Evolutionary conservation across 2,329 filamentous ascomycete species (phyloP).

Genomic region (Pestalotiopsis sp.): DNA sequence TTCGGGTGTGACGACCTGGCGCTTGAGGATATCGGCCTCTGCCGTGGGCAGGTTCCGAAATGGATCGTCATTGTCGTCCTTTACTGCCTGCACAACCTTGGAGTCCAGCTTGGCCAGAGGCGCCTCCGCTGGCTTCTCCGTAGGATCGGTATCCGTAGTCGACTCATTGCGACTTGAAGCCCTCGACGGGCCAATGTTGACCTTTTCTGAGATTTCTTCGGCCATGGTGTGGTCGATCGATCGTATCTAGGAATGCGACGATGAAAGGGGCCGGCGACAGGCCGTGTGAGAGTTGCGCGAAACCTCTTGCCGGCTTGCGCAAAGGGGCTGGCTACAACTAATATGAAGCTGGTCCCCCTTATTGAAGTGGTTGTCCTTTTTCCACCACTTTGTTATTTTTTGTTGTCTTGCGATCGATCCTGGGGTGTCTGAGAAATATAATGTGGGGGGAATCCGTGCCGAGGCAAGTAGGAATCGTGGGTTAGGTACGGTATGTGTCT

Average conservation of each 20-base stretch:
- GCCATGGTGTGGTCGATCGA: neutral
- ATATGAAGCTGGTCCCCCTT: neutral
- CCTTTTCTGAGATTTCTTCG: constrained; percentile 31
- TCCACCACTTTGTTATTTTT: neutral
- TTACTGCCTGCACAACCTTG: constrained; percentile 36
- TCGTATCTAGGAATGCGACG: neutral
- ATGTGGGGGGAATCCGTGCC: too few species aligned
- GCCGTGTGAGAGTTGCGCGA: neutral
- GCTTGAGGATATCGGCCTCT: constrained; percentile 69
- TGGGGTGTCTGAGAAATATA: too few species aligned
- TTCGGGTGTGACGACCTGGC: constrained; percentile 67
- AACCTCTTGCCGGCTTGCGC: neutral
- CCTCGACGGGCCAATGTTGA: constrained; percentile 26
- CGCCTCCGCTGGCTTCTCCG: constrained; percentile 15
- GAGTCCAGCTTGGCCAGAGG: constrained; percentile 47
- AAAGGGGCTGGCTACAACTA: neutral
- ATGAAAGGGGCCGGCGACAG: neutral
- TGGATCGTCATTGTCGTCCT: constrained; percentile 53
- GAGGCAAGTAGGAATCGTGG: too few species aligned
- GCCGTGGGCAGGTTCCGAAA: constrained; percentile 65
- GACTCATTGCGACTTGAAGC: constrained; percentile 41
- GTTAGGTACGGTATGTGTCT: too few species aligned
- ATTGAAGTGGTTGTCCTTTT: neutral
- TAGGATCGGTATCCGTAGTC: constrained; percentile 24
- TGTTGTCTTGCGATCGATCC: too few species aligned